Percentiles rank a stretch among this genome's conserved stretches.
Conservation (phyloP, 257 asterid species). For the Gentiana macrophylla region DNA sequence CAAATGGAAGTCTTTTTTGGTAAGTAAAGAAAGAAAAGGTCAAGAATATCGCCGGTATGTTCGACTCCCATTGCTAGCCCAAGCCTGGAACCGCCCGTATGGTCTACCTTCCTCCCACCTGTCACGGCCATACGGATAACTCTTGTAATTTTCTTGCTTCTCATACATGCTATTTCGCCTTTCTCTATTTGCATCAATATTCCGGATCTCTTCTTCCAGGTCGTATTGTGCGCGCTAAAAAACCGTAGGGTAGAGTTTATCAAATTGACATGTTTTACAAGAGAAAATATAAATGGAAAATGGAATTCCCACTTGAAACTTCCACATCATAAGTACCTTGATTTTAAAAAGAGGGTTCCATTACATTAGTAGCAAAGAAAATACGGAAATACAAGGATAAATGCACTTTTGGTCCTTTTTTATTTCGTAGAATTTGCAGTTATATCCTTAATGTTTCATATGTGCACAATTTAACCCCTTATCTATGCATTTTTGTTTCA, state of each 20-base stretch:
- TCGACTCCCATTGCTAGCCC: slow-evolving; percentile 36
- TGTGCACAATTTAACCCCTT: no score
- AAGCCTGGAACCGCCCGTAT: slow-evolving; percentile 28
- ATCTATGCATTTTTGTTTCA: no score
- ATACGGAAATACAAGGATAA: not conserved
- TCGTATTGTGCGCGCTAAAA: slow-evolving; percentile 70
- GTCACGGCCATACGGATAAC: slow-evolving; percentile 27
- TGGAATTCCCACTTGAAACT: not conserved
- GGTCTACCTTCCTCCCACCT: slow-evolving; percentile 56
- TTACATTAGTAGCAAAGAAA: not conserved
- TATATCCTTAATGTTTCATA: no score
- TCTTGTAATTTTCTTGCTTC: slow-evolving; percentile 30
- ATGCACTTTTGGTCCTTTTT: not conserved
- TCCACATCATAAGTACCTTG: not conserved
- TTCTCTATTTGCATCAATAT: slow-evolving; percentile 34
- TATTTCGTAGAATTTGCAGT: not conserved
- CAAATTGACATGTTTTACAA: not conserved
- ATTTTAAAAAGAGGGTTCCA: not conserved
- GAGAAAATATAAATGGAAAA: not conserved
- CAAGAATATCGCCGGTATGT: slow-evolving; percentile 30
- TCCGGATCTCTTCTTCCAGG: slow-evolving; percentile 72
- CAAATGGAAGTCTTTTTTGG: not conserved
- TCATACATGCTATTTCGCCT: slow-evolving; percentile 24
- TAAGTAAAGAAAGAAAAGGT: not conserved
- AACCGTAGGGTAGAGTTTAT: slow-evolving; percentile 15